Evolutionary conservation across 2,329 filamentous ascomycete species (phyloP).

Genomic region (Paracorniculantispora psalliotae): DNA sequence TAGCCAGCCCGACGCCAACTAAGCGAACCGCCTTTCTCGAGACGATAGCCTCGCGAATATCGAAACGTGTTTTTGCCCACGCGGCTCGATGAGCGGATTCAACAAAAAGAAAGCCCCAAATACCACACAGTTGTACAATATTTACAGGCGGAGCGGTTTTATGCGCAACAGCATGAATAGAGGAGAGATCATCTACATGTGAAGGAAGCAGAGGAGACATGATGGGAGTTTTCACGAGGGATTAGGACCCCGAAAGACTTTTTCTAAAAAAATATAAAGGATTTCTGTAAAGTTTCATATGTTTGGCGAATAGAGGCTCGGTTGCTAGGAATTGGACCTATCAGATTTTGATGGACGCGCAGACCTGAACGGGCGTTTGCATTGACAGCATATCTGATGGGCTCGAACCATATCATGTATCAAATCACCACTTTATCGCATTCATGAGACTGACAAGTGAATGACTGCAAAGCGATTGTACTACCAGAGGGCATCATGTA

Average conservation of each 20-base stretch:
- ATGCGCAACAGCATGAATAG: conserved; percentile 73
- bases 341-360: too few species aligned
- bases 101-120: background rate
- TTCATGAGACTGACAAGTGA: too few species aligned
- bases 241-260: background rate
- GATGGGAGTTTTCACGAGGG: background rate
- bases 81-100: background rate
- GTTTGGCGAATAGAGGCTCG: background rate
- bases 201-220: background rate
- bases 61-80: background rate
- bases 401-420: too few species aligned
- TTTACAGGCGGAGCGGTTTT: conserved; percentile 71
- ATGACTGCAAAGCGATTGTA: too few species aligned
- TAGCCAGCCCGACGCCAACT: conserved; percentile 84
- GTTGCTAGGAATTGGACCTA: background rate
- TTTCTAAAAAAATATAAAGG: conserved; percentile 4
- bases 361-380: too few species aligned
- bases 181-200: background rate
- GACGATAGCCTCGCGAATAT: background rate
- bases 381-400: background rate
- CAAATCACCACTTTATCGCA: background rate
- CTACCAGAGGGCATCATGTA: too few species aligned
- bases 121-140: conserved; percentile 29
- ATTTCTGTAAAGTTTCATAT: background rate
- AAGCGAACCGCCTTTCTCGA: conserved; percentile 19